A percentile compares a stretch with the other conserved stretches of the same genome.
Evolutionary conservation across 2,329 filamentous ascomycete genomes (phyloP).

Genomic region (Fusarium brachygibbosum): DNA sequence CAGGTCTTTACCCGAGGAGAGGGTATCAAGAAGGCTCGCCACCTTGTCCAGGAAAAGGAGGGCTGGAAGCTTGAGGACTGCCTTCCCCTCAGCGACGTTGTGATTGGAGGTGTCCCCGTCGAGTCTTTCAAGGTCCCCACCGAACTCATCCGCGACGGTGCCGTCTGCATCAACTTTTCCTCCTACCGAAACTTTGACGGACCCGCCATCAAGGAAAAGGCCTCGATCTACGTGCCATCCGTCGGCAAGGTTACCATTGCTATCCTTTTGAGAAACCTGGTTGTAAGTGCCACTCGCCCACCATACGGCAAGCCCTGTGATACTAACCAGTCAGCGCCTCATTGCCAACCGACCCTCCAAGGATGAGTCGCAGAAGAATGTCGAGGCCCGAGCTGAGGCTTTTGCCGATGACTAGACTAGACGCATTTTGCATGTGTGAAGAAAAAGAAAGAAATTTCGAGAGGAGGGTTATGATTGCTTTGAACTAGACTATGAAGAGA

Average conservation of each 20-base stretch:
- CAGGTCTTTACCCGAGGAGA: slow-evolving; percentile 92
- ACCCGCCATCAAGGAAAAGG: slow-evolving; percentile 91
- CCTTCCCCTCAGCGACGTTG: slow-evolving; percentile 89
- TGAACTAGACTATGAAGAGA: slow-evolving; percentile 32
- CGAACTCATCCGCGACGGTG: slow-evolving; percentile 85
- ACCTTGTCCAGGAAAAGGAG: slow-evolving; percentile 87
- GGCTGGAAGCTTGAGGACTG: slow-evolving; percentile 85
- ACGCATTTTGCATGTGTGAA: background rate
- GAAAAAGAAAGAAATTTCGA: background rate
- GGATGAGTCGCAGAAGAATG: slow-evolving; percentile 53
- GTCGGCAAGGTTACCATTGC: slow-evolving; percentile 99
- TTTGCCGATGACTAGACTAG: slow-evolving; percentile 58
- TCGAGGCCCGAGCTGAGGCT: slow-evolving; percentile 59
- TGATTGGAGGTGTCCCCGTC: slow-evolving; percentile 91
- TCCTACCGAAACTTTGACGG: slow-evolving; percentile 93
- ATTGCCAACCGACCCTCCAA: slow-evolving; percentile 64
- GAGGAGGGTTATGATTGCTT: slow-evolving; percentile 24
- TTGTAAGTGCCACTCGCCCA: slow-evolving; percentile 69
- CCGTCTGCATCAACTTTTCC: slow-evolving; percentile 99
- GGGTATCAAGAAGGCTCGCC: slow-evolving; percentile 85
- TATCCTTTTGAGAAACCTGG: slow-evolving; percentile 86
- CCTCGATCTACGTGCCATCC: slow-evolving; percentile 95
- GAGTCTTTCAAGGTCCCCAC: slow-evolving; percentile 92
- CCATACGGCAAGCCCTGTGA: background rate
- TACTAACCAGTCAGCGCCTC: slow-evolving; percentile 60